Conservation (phyloP, 2,329 filamentous ascomycete genomes). For the Metarhizium robertsii region DNA sequence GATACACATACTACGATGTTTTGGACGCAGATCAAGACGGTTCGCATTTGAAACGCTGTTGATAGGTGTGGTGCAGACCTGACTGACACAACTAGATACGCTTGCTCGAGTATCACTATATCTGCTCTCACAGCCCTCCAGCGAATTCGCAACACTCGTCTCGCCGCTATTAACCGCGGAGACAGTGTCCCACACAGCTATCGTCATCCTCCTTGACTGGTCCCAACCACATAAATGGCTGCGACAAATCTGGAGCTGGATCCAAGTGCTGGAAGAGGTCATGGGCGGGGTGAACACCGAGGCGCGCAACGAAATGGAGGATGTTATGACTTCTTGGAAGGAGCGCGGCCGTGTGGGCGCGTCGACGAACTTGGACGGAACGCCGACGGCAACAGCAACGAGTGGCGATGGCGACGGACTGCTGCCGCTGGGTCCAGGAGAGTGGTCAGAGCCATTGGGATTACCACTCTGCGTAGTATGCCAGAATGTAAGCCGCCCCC, state of each 20-base stretch:
- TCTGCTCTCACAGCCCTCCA: constrained; percentile 75
- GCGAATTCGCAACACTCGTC: constrained; percentile 73
- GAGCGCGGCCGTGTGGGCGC: constrained; percentile 62
- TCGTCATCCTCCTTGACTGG: constrained; percentile 94
- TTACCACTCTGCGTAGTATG: constrained; percentile 90
- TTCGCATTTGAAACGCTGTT: constrained; percentile 27
- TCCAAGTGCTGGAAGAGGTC: constrained; percentile 70
- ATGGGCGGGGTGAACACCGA: constrained; percentile 65
- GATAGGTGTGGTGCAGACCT: background rate
- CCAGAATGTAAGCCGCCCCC: constrained; percentile 57
- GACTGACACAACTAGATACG: constrained; percentile 52
- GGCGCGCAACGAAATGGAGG: constrained; percentile 76
- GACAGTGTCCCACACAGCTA: constrained; percentile 74
- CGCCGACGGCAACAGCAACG: constrained; percentile 41
- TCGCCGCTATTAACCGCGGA: constrained; percentile 76
- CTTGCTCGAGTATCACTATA: constrained; percentile 85
- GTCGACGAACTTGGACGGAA: constrained; percentile 53
- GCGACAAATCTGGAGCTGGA: constrained; percentile 80
- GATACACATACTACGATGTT: constrained; percentile 93
- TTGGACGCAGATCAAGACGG: constrained; percentile 90
- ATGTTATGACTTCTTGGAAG: constrained; percentile 72
- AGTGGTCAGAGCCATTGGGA: constrained; percentile 86
- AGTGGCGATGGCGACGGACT: constrained; percentile 55
- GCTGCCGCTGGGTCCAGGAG: constrained; percentile 74
- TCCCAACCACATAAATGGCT: constrained; percentile 89